Percentiles rank a stretch among this genome's conserved stretches.
phyloP scores from a whole-genome alignment of 371 early-diverging fungal species.

The Mortierella sp. region DNA sequence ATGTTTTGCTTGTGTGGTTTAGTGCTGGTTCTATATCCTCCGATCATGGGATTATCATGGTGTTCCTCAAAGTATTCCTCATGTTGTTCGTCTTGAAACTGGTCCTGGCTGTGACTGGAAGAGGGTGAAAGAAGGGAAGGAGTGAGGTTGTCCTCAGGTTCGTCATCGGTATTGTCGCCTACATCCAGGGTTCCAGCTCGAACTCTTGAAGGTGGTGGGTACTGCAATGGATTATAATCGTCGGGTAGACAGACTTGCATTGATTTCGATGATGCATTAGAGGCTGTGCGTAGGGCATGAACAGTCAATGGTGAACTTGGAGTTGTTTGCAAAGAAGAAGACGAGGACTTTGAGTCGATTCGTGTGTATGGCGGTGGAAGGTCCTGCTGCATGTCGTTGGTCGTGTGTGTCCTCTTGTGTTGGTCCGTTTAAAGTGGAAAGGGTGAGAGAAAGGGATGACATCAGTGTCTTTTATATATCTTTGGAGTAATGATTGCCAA shows the following conservation, averaged over 20 bases:
- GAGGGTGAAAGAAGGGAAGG: neutral
- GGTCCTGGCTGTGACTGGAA: neutral
- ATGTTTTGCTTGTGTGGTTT: constrained; percentile 26
- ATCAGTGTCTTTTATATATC: constrained; percentile 2
- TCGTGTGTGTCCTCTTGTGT: constrained; percentile 4
- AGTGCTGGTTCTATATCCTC: constrained; percentile 17
- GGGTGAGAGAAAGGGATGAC: constrained; percentile 2
- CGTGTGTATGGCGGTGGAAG: constrained; percentile 40
- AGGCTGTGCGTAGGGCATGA: constrained; percentile 22
- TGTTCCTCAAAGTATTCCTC: constrained; percentile 1
- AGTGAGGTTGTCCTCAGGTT: constrained; percentile 1
- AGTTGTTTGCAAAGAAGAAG: constrained; percentile 12
- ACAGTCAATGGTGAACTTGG: constrained; percentile 22
- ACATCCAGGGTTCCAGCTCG: constrained; percentile 32
- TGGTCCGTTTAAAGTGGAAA: neutral
- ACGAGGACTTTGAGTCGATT: constrained; percentile 3
- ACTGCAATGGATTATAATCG: constrained; percentile 53
- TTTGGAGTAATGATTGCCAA: constrained; percentile 5
- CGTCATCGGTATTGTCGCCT: constrained; percentile 1
- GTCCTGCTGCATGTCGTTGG: constrained; percentile 11
- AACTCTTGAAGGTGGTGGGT: constrained; percentile 55
- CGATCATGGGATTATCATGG: constrained; percentile 17
- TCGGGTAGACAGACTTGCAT: constrained; percentile 33
- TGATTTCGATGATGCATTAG: constrained; percentile 25
- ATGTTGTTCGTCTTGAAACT: constrained; percentile 7